phyloP scores from a whole-genome alignment of 192 early-diverging fungal genomes.

The Linnemannia exigua region DNA sequence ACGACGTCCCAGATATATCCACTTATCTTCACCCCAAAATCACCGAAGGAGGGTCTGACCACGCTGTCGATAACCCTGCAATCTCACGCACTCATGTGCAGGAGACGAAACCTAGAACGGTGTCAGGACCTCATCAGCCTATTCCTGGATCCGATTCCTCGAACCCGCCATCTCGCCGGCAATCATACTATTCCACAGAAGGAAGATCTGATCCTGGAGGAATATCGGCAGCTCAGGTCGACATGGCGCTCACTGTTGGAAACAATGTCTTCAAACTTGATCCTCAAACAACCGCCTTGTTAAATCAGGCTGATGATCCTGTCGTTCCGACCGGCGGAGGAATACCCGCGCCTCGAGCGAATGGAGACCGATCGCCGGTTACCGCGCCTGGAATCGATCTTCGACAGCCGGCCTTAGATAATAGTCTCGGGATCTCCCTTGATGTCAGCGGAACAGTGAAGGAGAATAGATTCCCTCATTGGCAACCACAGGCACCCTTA shows the following conservation, averaged over 20 bases:
- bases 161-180: constrained; percentile 17
- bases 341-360: neutral
- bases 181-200: constrained; percentile 14
- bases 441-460: constrained; percentile 52
- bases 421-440: constrained; percentile 46
- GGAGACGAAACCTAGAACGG: constrained; percentile 41
- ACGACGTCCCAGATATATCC: constrained; percentile 61
- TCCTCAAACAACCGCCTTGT: constrained; percentile 20
- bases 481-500: constrained; percentile 43
- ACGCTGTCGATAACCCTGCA: constrained; percentile 22
- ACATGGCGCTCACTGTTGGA: constrained; percentile 38
- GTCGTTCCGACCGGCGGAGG: neutral
- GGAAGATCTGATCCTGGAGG: constrained; percentile 8
- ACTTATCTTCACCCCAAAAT: constrained; percentile 14
- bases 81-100: constrained; percentile 33
- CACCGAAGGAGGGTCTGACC: neutral
- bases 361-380: constrained; percentile 11
- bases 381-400: neutral
- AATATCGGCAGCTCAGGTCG: constrained; percentile 1
- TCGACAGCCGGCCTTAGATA: constrained; percentile 4
- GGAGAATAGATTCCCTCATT: constrained; percentile 50
- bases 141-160: constrained; percentile 8
- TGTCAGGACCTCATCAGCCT: constrained; percentile 40
- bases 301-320: constrained; percentile 26
- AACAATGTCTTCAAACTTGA: constrained; percentile 46